These are phyloP conservation scores for Taiozyma onychis DNA, from an alignment of 1,139 yeast species.

Conservation along the genomic window DNA sequence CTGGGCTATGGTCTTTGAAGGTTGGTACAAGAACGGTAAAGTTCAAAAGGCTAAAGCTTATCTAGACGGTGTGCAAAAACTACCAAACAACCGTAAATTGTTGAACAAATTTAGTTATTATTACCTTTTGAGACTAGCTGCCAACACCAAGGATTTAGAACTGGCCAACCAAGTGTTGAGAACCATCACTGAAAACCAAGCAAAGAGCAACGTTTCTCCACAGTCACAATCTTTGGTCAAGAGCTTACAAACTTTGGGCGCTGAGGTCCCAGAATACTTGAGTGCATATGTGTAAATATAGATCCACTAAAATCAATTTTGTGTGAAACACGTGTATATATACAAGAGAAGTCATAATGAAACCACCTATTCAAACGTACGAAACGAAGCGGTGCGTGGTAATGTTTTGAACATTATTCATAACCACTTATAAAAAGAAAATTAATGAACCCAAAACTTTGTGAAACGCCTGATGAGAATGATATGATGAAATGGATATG, in stretches of 20 bases:
- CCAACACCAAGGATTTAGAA: constrained; percentile 29
- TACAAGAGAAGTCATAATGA: neutral
- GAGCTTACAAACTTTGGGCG: constrained; percentile 8
- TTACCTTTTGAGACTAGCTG: constrained; percentile 45
- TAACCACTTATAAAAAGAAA: neutral
- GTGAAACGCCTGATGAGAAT: neutral
- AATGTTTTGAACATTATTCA: neutral
- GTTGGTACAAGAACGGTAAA: constrained; percentile 36
- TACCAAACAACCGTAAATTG: constrained; percentile 25
- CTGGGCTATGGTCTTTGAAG: constrained; percentile 58
- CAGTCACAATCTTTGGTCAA: constrained; percentile 7
- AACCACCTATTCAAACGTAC: neutral
- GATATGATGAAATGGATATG: neutral
- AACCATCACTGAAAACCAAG: constrained; percentile 26
- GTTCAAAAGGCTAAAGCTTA: constrained; percentile 36
- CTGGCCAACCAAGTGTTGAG: constrained; percentile 35
- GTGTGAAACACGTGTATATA: neutral
- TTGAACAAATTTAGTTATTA: constrained; percentile 57
- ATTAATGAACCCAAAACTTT: neutral
- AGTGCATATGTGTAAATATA: constrained; percentile 3
- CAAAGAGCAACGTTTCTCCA: constrained; percentile 2
- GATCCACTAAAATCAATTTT: neutral
- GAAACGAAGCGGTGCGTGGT: neutral
- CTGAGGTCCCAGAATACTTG: constrained; percentile 15
- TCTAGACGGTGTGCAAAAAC: constrained; percentile 25